Base-by-base conservation (phyloP, 2,329 filamentous ascomycete species). In the Claviceps maximensis region DNA sequence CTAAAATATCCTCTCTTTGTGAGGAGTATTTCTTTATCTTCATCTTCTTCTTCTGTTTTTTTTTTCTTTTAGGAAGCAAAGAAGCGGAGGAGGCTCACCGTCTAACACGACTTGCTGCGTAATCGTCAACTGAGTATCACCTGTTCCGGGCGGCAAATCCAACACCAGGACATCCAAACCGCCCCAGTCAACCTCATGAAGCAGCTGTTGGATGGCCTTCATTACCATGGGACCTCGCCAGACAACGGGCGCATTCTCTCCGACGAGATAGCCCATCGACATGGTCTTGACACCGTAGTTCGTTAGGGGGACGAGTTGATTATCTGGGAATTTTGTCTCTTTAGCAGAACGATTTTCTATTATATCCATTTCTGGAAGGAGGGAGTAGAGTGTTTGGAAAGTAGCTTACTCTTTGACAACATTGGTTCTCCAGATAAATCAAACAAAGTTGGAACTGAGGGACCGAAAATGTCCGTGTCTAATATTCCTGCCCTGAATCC, bases 171-270 rank as follows among this genome's bases (percentile, higher is more conserved):
- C 72, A 65, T 98, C 93, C 2, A 98, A 73, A 13, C 83, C 84
- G 15, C 85, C 88, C 93, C 93, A 98, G 51, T 93, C 86, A 0
- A 98, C 93, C 60, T 95, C 89, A 66, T 96, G 91, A 8, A 98
- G 78, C 5, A 98, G 81, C 65, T 98, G 93, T 60, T 96, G 90
- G 58, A 98, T 77, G 0, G 93, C 93, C 65, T 97, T 98, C 77
- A 95, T 94, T 15, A 97, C 87, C 90, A 98, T 96, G 2, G 95
- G 78, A 0, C 93, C 93, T 50, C 93, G 82, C 93, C 93, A 98
- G 33, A 93, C 90, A 17, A 98, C 86, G 0, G 90, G 88, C 5
- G 87, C 86, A 12, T 82, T 78, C 58, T 89, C 84, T 21, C 80
- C 80, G 1, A 95, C 82, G 1, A 98, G 77, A 59, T 95, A 97